Evolutionary conservation across 2,329 filamentous ascomycete genomes (phyloP).

Genomic region (Diaporthe vexans): DNA sequence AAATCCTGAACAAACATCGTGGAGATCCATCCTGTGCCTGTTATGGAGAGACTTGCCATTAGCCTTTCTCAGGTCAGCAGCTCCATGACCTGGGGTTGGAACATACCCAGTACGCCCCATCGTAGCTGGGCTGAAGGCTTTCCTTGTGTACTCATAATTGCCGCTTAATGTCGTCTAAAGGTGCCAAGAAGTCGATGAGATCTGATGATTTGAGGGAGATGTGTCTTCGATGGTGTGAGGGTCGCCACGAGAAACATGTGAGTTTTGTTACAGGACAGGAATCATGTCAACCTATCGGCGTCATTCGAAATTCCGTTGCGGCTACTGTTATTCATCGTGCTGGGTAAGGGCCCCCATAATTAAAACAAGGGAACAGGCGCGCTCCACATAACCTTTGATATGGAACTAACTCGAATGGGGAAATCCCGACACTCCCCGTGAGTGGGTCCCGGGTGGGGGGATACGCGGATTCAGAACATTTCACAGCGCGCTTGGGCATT

Average conservation of each 20-base stretch:
- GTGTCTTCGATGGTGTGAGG: not conserved
- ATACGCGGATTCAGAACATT: not conserved
- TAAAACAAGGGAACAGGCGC: not conserved
- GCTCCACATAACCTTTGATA: not conserved
- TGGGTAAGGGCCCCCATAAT: not conserved
- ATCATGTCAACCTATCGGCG: not conserved
- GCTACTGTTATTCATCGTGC: not conserved
- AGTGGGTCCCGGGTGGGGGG: not conserved
- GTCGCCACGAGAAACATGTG: not conserved
- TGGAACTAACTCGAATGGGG: not conserved
- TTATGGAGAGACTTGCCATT: not conserved
- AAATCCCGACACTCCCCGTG: not conserved
- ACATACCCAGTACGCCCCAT: constrained; percentile 8
- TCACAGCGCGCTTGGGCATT: not conserved
- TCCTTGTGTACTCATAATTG: not conserved
- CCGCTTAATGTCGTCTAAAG: not conserved
- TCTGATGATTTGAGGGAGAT: not conserved
- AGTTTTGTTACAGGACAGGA: not conserved
- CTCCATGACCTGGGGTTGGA: not conserved
- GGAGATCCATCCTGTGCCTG: constrained; percentile 37
- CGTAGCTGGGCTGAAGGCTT: not conserved
- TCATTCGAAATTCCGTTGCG: not conserved
- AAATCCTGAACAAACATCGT: constrained; percentile 32
- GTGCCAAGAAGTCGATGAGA: not conserved
- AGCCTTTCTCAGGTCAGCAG: not conserved